Percentiles rank a stretch among this genome's conserved stretches.
Evolutionary conservation across 2,329 filamentous ascomycete genomes (phyloP).

Genomic region (Zymoseptoria ardabiliae): DNA sequence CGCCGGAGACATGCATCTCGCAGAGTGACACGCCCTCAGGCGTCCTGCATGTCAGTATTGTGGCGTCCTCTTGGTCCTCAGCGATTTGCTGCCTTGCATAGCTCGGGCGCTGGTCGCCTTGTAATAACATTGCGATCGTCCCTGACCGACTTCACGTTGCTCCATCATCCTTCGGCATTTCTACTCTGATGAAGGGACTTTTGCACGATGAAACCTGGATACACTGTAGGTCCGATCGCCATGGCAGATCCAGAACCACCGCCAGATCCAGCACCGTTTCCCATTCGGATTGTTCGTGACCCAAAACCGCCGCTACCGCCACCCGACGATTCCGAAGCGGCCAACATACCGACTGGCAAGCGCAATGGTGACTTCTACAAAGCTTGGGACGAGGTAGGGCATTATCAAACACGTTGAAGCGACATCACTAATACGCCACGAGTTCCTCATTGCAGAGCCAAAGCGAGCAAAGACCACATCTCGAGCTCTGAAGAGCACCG

Average conservation of each 20-base stretch:
- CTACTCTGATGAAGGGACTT: not conserved
- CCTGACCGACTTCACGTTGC: not conserved
- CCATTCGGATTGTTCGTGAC: conserved; percentile 21
- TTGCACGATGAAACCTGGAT: conserved; percentile 13
- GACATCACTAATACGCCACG: too few species aligned
- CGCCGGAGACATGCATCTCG: not conserved
- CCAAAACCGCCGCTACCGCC: conserved; percentile 9
- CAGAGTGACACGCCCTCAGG: not conserved
- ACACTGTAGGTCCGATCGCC: conserved; percentile 5
- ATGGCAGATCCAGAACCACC: conserved; percentile 14
- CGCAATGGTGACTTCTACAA: conserved; percentile 21
- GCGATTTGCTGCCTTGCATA: not conserved
- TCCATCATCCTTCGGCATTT: not conserved
- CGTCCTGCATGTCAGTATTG: not conserved
- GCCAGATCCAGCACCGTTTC: conserved; percentile 20
- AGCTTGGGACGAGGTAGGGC: conserved; percentile 21
- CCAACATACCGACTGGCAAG: conserved; percentile 6
- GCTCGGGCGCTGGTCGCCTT: not conserved
- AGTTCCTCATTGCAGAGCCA: conserved; percentile 24
- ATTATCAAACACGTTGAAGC: not conserved
- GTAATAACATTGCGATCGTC: too few species aligned
- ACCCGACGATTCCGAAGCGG: conserved; percentile 1
- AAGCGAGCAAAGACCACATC: conserved; percentile 23
- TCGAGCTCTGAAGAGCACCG: conserved; percentile 11
- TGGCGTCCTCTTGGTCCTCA: not conserved